Base-by-base conservation (phyloP, 2,329 filamentous ascomycete species). In the Ascochyta viciae-villosae region DNA sequence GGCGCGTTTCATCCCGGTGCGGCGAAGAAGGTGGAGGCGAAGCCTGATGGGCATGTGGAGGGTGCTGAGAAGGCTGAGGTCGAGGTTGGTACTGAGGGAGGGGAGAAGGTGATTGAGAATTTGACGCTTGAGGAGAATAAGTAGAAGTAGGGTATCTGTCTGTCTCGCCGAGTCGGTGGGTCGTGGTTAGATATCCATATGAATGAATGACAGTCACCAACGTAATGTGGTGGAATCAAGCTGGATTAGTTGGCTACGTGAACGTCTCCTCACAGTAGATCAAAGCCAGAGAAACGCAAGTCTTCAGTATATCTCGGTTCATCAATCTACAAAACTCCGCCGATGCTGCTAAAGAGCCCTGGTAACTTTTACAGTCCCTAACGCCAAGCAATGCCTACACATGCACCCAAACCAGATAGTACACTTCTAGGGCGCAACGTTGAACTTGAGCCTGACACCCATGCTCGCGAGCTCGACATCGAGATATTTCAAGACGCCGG, bases 381-480 rank as follows among this genome's bases (percentile, higher is more conserved):
- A 57, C 54, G 54, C 54, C 54, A 26, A 57, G 48, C 43, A 57
- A 57, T 57, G 54, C 54, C 48, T 52, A 57, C 34, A 44, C 39
- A 22, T 42, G 16, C 29, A n/a, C 38, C 19, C 12, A 23, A n/a
- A 16, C 10, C 23, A 15, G 6, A n/a, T 16, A 34, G 15, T 2
- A 4, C 15, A 13, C 23, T 6, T n/a, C 22, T 52, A 82, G 37
- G 80, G 81, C 41, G 82, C 80, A 40, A 98, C 89, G 75, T 89
- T 89, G 74, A 96, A 98, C 82, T 92, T 96, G 79, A 99, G 86
- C 79, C 92, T 89, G 50, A 99, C 89, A 49, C 95, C 95, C 95
- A 99, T 99, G 52, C 92, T 92, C 33, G 93, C 91, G 67, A 99
- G 80, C 78, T 99, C 95, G 19, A 96, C 93, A 78, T 99, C 95